Conservation (phyloP, 495 filamentous ascomycete species). For the Tuber aestivum region DNA sequence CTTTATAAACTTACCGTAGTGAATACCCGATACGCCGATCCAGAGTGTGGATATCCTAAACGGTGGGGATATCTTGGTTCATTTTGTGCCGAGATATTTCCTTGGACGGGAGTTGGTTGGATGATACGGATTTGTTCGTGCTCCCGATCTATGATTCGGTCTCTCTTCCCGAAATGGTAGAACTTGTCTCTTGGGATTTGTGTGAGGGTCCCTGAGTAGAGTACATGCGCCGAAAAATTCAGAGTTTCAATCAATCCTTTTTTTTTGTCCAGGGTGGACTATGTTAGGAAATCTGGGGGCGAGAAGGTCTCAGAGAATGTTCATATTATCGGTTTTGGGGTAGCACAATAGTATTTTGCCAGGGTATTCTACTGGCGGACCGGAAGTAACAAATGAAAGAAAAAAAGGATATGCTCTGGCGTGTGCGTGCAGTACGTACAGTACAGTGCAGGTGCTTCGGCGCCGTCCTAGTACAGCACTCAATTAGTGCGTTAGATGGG, state of each 20-base stretch:
- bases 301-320: neutral
- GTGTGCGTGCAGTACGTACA: neutral
- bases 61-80: neutral
- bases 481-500: neutral
- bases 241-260: neutral
- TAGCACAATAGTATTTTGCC: neutral
- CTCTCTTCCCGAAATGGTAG: neutral
- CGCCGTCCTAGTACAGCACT: neutral
- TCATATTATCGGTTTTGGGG: neutral
- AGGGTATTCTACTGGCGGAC: neutral
- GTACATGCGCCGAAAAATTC: neutral
- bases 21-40: slow-evolving; percentile 1
- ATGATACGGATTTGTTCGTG: neutral
- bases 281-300: neutral
- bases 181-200: neutral
- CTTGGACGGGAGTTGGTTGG: neutral
- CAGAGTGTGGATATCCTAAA: neutral
- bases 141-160: neutral
- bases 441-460: neutral
- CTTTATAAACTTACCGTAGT: neutral
- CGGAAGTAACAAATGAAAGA: neutral
- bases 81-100: neutral
- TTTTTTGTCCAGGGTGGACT: neutral
- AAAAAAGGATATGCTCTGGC: neutral
- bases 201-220: neutral